Evolutionary conservation across 768 basidiomycete genomes (phyloP), one percentile per base, ranked within the genome.

Genomic region (Nevesoporus exiguus): DNA sequence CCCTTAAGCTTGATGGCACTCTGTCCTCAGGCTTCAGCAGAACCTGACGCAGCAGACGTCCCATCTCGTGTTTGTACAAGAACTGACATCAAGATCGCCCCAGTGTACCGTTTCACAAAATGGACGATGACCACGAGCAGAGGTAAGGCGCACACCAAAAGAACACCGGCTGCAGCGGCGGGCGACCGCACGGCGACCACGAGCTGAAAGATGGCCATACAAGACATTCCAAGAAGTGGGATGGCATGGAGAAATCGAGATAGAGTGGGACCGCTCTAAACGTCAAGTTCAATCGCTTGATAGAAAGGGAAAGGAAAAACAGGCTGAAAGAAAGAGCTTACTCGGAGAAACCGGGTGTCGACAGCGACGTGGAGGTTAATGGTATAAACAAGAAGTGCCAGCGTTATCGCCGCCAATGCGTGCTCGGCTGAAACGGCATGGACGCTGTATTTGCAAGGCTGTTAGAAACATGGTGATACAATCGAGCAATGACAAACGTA

Each of bases 361-460:
- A 58, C 40, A 21, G 49, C 55, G 44, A 64, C 48, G 31, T 71
- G 60, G 53, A 70, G 61, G 33, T 61, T 70, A 41, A 71, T 61
- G 2, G 68, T 70, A 30, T 71, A 67, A 5, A 70, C 46, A 25
- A 70, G 41, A 27, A 71, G 63, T 14, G 58, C 58, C 21, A 70
- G 55, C 5, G 70, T 68, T 31, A 54, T 46, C 14, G 61, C 53
- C 36, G 34, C 56, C 6, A 70, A 43, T 15, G 34, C 48, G 3
- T 33, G 43, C 3, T 66, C 64, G n/a, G 60, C 57, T 25, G 63
- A 65, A 17, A 63, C 47, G 0, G 55, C 54, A 42, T 67, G 65
- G 45, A 69, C 21, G 8, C 68, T 69, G 24, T 29, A 34, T 10
- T 25, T 27, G 21, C 37, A 17, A n/a, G 45, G 15, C 31, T 5